A percentile compares a stretch with the other conserved stretches of the same genome.
These are phyloP conservation scores for Saitoella complicata DNA, from an alignment of 805 yeast genomes.

Conservation along the genomic window DNA sequence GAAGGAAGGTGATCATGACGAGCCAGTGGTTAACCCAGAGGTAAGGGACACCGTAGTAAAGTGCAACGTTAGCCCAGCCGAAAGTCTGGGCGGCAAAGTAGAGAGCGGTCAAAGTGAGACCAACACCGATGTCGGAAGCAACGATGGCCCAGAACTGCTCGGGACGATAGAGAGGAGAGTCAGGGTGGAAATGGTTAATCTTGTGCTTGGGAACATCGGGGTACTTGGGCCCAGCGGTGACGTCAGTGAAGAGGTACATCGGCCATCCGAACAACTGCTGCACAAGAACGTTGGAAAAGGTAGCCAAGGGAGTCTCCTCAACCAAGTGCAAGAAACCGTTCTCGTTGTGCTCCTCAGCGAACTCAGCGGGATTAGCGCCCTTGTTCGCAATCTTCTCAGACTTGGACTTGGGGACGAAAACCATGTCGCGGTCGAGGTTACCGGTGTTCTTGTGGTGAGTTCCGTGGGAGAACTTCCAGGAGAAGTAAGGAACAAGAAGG, in stretches of 20 bases:
- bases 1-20: slow-evolving; percentile 70
- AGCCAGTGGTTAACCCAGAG: slow-evolving; percentile 78
- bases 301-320: slow-evolving; percentile 60
- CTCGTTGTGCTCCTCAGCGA: neutral
- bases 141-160: slow-evolving; percentile 58
- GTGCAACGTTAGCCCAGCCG: slow-evolving; percentile 45
- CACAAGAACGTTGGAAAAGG: slow-evolving; percentile 36
- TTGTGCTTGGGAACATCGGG: slow-evolving; percentile 31
- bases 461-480: slow-evolving; percentile 73
- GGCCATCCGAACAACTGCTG: slow-evolving; percentile 76
- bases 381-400: slow-evolving; percentile 22
- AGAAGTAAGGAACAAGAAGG: slow-evolving; percentile 68
- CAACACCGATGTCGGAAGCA: slow-evolving; percentile 56
- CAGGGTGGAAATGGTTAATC: slow-evolving; percentile 56
- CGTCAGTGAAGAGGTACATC: slow-evolving; percentile 48
- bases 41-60: slow-evolving; percentile 66
- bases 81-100: slow-evolving; percentile 44
- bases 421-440: slow-evolving; percentile 68
- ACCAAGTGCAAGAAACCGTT: neutral
- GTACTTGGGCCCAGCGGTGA: slow-evolving; percentile 51
- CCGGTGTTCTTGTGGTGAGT: slow-evolving; percentile 88
- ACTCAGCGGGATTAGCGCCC: neutral
- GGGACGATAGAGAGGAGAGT: slow-evolving; percentile 56
- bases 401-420: slow-evolving; percentile 58
- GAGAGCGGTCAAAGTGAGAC: slow-evolving; percentile 32